Evolutionary conservation across 371 early-diverging fungal species (phyloP), one percentile per base, ranked within the genome.

Genomic region (Apophysomyces sp.): DNA sequence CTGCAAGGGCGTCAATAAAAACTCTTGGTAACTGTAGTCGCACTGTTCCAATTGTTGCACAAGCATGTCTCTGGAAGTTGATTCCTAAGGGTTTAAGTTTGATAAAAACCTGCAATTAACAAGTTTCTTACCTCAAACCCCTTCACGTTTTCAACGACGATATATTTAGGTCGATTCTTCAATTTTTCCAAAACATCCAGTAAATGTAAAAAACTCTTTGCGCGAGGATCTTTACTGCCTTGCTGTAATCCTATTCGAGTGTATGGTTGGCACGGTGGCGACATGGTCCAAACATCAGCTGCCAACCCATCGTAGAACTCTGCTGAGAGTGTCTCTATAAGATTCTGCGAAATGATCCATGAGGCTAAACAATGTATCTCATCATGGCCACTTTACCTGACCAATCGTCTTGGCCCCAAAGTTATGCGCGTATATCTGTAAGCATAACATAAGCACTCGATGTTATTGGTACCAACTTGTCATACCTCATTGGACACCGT

Each of bases 261-360:
- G 65, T 92, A 93, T 13, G 92, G 92, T 63, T 93, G 92, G 68
- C 93, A 93, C 1, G 92, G 92, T 52, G 92, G 93, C 11, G 91
- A 90, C 89, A 94, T 89, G 29, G 91, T 87, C 88, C 89, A 93
- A 26, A 92, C 73, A 66, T 93, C 87, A 1, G 92, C 90, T 30
- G 76, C 71, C 40, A 86, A 70, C 26, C 78, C 74, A 55, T 88
- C 89, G 59, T 86, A 90, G 61, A 85, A 72, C 31, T 83, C 72
- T 31, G 81, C 63, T 13, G 82, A 74, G 40, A 91, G 72, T 0
- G 89, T 82, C 60, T 93, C 93, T 29, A 93, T 90, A 27, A 82
- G 72, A 52, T 86, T 77, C 84, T 88, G 66, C 18, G 5, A 61
- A 29, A 30, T 5, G 31, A 31, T 37, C 15, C 28, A 41, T 41